Conservation (phyloP, 2,329 filamentous ascomycete genomes). For the Hawksworthiomyces lignivorus region DNA sequence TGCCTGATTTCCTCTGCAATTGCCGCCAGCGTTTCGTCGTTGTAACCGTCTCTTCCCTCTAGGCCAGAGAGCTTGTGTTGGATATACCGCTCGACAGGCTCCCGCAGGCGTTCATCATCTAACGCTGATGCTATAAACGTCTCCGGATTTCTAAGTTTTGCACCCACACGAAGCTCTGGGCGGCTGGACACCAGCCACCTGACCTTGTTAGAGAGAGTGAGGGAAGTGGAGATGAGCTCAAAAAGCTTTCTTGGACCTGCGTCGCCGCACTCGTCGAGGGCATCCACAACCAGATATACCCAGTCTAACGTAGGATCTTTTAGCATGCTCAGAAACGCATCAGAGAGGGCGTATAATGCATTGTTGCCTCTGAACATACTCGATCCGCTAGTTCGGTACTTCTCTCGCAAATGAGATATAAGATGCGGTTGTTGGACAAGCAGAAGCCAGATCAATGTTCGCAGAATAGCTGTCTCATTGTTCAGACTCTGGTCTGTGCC, state of each 20-base stretch:
- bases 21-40: slow-evolving; percentile 6
- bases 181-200: slow-evolving; percentile 17
- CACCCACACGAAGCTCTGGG: too few species aligned
- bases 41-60: slow-evolving; percentile 7
- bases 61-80: slow-evolving; percentile 13
- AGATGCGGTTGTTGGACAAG: slow-evolving; percentile 16
- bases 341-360: slow-evolving; percentile 1
- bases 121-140: slow-evolving; percentile 13
- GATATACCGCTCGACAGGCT: slow-evolving; percentile 15
- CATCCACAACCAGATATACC: slow-evolving; percentile 3
- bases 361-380: slow-evolving; percentile 11
- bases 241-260: neutral
- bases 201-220: slow-evolving; percentile 9
- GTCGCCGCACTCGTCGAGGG: slow-evolving; percentile 3
- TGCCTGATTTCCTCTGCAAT: slow-evolving; percentile 10
- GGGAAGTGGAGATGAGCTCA: slow-evolving; percentile 4
- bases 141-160: slow-evolving; percentile 8
- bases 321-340: neutral
- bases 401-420: slow-evolving; percentile 15
- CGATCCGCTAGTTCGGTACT: slow-evolving; percentile 15
- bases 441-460: slow-evolving; percentile 17
- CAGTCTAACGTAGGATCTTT: neutral
- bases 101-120: slow-evolving; percentile 11
- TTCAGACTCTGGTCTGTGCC: slow-evolving; percentile 13
- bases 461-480: slow-evolving; percentile 14